Base-by-base conservation (phyloP, 371 early-diverging fungal species). In the Actinomucor elegans region DNA sequence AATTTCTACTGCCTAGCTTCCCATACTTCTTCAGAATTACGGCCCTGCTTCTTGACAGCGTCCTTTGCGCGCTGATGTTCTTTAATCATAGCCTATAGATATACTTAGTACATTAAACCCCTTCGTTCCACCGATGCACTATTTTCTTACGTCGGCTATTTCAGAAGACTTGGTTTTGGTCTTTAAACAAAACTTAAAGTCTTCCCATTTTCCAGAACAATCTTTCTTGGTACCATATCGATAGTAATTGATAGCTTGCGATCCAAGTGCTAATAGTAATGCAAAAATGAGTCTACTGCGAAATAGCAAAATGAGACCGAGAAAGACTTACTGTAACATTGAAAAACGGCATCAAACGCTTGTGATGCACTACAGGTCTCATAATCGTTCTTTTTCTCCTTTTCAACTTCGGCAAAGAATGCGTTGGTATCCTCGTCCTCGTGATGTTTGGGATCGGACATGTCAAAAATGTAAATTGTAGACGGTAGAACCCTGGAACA, bases 1-100 rank as follows among this genome's bases (percentile, higher is more conserved):
- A n/a, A 33, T 5, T 26, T 93, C 94, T 36, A 84, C 92, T 52
- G 42, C 34, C 68, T 61, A 28, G 61, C 56, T 52, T 73, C 70
- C 75, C 75, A 75, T 17, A 75, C 61, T 40, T 71, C 72, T 35
- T 75, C 75, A 10, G 75, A 75, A 24, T 53, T 75, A 14, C 64
- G 53, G 21, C 52, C 40, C 8, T 42, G 41, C 36, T 38, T 60
- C 48, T 61, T 71, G 20, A 33, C 10, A 38, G 32, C 48, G 40
- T 68, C 65, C 24, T 65, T 69, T 31, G 51, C 54, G 35, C 56
- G 31, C 35, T 61, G 52, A 21, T 62, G 52, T 15, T 65, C 44
- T 37, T 55, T 52, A 21, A 75, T 47, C 67, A 75, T 65, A 10
- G 57, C 52, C 75, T 75, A 62, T 35, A n/a, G 32, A 26, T 17